Base-by-base conservation (phyloP, 768 basidiomycete genomes). In the Rhizopogon sp. region DNA sequence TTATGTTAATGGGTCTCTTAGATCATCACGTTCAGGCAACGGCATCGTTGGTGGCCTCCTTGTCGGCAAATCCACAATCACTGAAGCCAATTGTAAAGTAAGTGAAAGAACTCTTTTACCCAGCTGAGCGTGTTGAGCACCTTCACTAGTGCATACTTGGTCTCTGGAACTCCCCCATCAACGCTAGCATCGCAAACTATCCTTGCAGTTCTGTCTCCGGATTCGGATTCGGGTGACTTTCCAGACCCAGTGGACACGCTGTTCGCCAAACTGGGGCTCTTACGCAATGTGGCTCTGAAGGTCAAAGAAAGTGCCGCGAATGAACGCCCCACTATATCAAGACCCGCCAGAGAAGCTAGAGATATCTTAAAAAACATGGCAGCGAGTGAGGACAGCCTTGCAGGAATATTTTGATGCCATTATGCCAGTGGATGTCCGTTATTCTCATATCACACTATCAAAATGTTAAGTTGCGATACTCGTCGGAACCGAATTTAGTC, bases 291-390 rank as follows among this genome's bases (percentile, higher is more conserved):
- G 3, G 82, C 87, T 0, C 81, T 86, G 66, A 93, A 93, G 66
- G 77, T 88, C 3, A 73, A 83, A 50, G 85, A 88, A 58, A 82
- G 85, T 61, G 78, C 81, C 1, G 82, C 77, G 3, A 84, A 78
- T 57, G 90, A 93, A 42, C 80, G 80, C 37, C 83, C 89, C 2
- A 76, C 79, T 17, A 82, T 95, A 42, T 78, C 89, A 9, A 76
- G 92, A 44, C 92, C 91, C 0, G 88, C 91, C 6, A 75, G 93
- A 43, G 92, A 95, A 64, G 87, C 93, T 2, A 78, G 85, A 57
- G 93, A 96, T 50, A 54, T 87, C 22, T 64, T 95, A 29, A 80
- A 74, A 59, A 57, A 49, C 29, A 68, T 72, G 65, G 62, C 53
- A 0, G 50, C 20, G 5, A 55, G 59, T 1, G 61, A 64, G 39